Percentiles rank a stretch among this genome's conserved stretches.
Conservation (phyloP, 2,329 filamentous ascomycete species). For the Trichoderma sp. region DNA sequence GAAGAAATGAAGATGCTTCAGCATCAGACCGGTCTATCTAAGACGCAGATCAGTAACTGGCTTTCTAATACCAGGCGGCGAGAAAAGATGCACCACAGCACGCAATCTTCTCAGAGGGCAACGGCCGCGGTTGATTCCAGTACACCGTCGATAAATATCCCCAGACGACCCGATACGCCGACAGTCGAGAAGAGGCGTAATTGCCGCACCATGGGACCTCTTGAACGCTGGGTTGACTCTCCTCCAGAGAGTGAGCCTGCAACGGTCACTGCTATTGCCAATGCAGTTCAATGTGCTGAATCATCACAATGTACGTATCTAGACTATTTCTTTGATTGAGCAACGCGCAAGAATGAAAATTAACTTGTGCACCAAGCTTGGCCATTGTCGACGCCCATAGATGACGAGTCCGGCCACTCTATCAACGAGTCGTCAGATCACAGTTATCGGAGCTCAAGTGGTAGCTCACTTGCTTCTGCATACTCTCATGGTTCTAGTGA, state of each 20-base stretch:
- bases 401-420: background rate
- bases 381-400: background rate
- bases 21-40: background rate
- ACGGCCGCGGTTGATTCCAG: background rate
- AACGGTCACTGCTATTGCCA: background rate
- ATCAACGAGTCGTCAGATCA: background rate
- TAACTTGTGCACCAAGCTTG: background rate
- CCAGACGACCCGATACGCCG: background rate
- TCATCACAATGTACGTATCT: background rate
- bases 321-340: background rate
- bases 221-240: background rate
- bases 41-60: background rate
- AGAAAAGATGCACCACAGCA: background rate
- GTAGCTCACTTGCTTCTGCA: background rate
- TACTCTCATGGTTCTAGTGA: background rate
- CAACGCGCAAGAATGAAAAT: background rate
- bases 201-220: background rate
- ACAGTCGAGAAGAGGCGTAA: background rate
- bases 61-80: background rate
- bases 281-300: background rate
- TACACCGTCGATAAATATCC: background rate
- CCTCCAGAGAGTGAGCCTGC: background rate
- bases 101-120: background rate
- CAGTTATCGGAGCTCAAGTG: background rate
- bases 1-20: background rate